A percentile compares a stretch with the other conserved stretches of the same genome.
Conservation (phyloP, 2,329 filamentous ascomycete genomes). For the Botryotinia narcissicola region DNA sequence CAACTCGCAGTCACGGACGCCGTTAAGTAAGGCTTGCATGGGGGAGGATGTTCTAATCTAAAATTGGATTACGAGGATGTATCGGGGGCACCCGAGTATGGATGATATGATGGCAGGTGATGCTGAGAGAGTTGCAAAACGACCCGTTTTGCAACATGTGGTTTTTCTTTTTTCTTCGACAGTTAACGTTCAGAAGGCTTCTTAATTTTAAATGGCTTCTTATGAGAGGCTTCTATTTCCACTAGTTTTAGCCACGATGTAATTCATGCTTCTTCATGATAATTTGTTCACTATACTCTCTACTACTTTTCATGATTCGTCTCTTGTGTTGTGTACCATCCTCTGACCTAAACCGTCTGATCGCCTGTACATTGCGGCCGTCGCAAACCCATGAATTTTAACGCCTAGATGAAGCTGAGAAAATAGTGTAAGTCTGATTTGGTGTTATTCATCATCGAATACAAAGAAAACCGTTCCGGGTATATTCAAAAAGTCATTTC, state of each 20-base stretch:
- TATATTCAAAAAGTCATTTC: conserved; percentile 11
- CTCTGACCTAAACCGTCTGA: neutral
- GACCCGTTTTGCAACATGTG: conserved; percentile 27
- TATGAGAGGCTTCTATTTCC: conserved; percentile 31
- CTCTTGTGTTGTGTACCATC: neutral
- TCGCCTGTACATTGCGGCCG: neutral
- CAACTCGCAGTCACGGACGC: conserved; percentile 83
- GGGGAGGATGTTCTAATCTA: conserved; percentile 11
- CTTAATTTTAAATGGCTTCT: conserved; percentile 26
- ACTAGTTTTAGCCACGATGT: conserved; percentile 39
- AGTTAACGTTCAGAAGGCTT: conserved; percentile 22
- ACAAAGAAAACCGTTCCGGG: neutral
- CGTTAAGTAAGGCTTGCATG: conserved; percentile 55
- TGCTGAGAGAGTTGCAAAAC: conserved; percentile 35
- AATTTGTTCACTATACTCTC: conserved; percentile 6
- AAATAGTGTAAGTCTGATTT: neutral
- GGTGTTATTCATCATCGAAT: neutral
- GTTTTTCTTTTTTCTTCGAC: conserved; percentile 28
- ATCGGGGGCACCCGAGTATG: conserved; percentile 17
- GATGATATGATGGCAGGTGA: conserved; percentile 24
- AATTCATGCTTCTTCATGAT: conserved; percentile 37
- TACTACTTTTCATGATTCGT: neutral
- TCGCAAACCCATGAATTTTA: neutral
- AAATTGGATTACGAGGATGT: conserved; percentile 20
- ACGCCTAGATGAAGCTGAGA: neutral